Evolutionary conservation across 768 basidiomycete species (phyloP).

Genomic region (Mycena epipterygia): DNA sequence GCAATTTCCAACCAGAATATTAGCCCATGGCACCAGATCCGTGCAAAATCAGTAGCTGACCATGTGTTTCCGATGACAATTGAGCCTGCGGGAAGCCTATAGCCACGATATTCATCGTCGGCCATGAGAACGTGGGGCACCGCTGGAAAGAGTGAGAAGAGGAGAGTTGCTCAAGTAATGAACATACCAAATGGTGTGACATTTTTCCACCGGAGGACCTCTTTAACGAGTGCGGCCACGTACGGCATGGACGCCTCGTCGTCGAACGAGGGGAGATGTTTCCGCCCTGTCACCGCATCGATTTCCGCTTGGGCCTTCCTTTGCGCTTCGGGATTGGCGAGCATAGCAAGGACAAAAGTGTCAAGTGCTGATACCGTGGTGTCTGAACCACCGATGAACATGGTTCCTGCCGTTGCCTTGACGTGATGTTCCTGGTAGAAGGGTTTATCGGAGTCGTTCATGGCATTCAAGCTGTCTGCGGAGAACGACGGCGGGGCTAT

Average conservation of each 20-base stretch:
- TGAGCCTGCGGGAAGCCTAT: slow-evolving; percentile 45
- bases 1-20: too few relatives aligned
- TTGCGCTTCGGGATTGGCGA: slow-evolving; percentile 51
- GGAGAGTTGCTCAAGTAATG: neutral
- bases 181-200: slow-evolving; percentile 34
- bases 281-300: slow-evolving; percentile 47
- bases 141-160: neutral
- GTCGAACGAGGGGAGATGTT: slow-evolving; percentile 49
- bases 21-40: neutral
- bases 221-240: slow-evolving; percentile 30
- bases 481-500: slow-evolving; percentile 16
- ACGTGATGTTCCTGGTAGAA: neutral
- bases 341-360: slow-evolving; percentile 53
- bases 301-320: slow-evolving; percentile 52
- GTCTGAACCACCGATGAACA: slow-evolving; percentile 44
- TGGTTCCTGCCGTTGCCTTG: neutral
- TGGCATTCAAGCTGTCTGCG: slow-evolving; percentile 16
- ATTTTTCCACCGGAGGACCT: slow-evolving; percentile 48
- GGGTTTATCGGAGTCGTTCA: neutral
- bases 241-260: slow-evolving; percentile 41
- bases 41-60: slow-evolving; percentile 34
- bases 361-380: slow-evolving; percentile 50
- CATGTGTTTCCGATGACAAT: slow-evolving; percentile 46
- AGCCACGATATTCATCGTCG: slow-evolving; percentile 46
- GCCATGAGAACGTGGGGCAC: slow-evolving; percentile 11